Percentiles rank a stretch among this genome's conserved stretches.
Conservation (phyloP, 2,329 filamentous ascomycete genomes). For the Rugonectria rugulosa region DNA sequence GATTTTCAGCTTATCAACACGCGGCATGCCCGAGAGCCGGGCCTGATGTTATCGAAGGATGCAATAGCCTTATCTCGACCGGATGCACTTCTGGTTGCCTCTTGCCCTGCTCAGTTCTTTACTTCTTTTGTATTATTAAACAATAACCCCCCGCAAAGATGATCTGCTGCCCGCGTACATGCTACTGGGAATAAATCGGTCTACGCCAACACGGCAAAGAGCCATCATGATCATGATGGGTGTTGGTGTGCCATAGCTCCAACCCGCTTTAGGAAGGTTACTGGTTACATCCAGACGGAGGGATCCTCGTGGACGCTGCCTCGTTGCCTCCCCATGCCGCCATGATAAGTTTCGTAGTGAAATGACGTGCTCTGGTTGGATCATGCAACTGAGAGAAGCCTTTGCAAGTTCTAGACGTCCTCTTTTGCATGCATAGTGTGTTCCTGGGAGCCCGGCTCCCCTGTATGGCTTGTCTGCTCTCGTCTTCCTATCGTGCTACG, state of each 20-base stretch:
- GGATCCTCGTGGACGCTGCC: neutral
- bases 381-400: neutral
- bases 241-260: slow-evolving; percentile 4
- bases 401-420: neutral
- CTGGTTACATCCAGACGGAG: slow-evolving; percentile 8
- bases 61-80: no score
- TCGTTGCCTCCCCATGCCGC: neutral
- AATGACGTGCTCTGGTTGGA: neutral
- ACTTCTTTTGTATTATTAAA: neutral
- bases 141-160: neutral
- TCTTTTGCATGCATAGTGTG: neutral
- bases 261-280: slow-evolving; percentile 16
- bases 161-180: neutral
- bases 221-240: no score
- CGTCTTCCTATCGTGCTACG: no score
- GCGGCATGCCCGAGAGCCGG: no score
- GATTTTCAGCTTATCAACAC: no score
- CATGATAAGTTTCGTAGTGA: neutral
- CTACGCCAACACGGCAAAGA: neutral
- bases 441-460: no score
- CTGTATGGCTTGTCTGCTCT: no score
- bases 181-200: slow-evolving; percentile 8
- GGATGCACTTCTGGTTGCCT: no score
- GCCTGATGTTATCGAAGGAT: no score
- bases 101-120: neutral